phyloP scores from a whole-genome alignment of 352 stramenopile species.

The Phytophthora capsici region DNA sequence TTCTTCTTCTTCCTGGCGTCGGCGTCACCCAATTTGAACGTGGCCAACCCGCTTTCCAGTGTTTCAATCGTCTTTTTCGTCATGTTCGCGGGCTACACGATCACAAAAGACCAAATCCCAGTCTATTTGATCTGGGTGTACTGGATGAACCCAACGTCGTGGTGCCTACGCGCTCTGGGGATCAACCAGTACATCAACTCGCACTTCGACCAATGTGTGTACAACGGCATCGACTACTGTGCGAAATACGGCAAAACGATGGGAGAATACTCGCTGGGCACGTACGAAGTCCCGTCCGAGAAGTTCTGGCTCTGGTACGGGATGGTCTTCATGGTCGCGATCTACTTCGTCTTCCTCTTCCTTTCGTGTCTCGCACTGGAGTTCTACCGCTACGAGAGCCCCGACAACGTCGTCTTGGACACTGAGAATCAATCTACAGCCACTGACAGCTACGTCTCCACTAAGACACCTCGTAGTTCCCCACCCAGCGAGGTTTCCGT shows the following conservation, averaged over 20 bases:
- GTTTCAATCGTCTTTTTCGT: slow-evolving; percentile 35
- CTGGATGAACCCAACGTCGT: slow-evolving; percentile 52
- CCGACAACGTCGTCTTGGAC: slow-evolving; percentile 13
- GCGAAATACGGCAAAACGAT: slow-evolving; percentile 21
- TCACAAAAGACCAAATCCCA: slow-evolving; percentile 38
- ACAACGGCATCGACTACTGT: slow-evolving; percentile 34
- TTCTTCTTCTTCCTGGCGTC: slow-evolving; percentile 41
- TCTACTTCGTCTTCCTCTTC: slow-evolving; percentile 23
- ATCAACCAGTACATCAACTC: slow-evolving; percentile 36
- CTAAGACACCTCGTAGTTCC: slow-evolving; percentile 2
- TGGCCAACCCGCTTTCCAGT: slow-evolving; percentile 44
- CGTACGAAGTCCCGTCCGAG: slow-evolving; percentile 34
- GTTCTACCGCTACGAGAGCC: slow-evolving; percentile 12
- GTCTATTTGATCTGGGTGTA: slow-evolving; percentile 43
- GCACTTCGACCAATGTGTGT: slow-evolving; percentile 27
- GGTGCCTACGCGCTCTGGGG: slow-evolving; percentile 28
- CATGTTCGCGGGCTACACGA: slow-evolving; percentile 47
- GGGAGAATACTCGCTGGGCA: slow-evolving; percentile 30
- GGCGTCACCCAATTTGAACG: slow-evolving; percentile 30
- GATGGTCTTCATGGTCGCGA: slow-evolving; percentile 27
- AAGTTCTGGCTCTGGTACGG: slow-evolving; percentile 30
- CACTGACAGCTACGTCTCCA: slow-evolving; percentile 1
- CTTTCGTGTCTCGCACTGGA: slow-evolving; percentile 13
- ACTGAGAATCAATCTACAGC: background rate
- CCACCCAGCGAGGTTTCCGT: too few relatives aligned